phyloP scores from a whole-genome alignment of 306 rosid species.

The Medicago ruthenica region DNA sequence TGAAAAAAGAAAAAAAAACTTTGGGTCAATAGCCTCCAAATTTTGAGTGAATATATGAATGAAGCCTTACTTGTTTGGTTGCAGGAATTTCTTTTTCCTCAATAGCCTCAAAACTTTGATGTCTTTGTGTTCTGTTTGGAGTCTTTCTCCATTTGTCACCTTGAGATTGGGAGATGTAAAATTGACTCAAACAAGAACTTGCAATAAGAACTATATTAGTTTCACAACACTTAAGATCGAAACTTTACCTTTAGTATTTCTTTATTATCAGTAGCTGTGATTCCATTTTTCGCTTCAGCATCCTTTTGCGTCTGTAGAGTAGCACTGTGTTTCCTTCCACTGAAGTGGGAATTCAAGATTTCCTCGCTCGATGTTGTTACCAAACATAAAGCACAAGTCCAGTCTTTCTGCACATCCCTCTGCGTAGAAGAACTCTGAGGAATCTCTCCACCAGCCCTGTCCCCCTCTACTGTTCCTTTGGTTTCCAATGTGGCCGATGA shows the following conservation, averaged over 20 bases:
- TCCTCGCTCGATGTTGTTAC: constrained; percentile 37
- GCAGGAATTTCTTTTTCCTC: constrained; percentile 42
- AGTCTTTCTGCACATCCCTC: constrained; percentile 50
- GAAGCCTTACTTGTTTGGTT: constrained; percentile 44
- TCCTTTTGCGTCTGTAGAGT: constrained; percentile 5
- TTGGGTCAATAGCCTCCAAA: neutral
- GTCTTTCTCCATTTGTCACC: constrained; percentile 38
- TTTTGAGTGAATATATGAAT: constrained; percentile 17
- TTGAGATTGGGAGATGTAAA: too few species aligned
- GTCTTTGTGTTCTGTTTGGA: constrained; percentile 28
- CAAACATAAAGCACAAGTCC: constrained; percentile 57
- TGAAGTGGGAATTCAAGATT: constrained; percentile 33
- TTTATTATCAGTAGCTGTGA: constrained; percentile 30
- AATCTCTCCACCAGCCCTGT: constrained; percentile 30
- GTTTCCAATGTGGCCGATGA: constrained; percentile 13
- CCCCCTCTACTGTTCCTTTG: neutral
- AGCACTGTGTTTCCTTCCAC: constrained; percentile 49
- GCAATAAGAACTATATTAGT: neutral
- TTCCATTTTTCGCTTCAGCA: constrained; percentile 33
- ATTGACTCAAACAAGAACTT: neutral
- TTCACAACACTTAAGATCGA: constrained; percentile 17
- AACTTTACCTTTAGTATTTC: constrained; percentile 42
- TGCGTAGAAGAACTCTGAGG: constrained; percentile 27
- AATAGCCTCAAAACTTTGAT: constrained; percentile 39
- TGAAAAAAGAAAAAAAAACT: neutral